A percentile compares a stretch with the other conserved stretches of the same genome.
Evolutionary conservation across 2,329 filamentous ascomycete genomes (phyloP).

Genomic region (Endothia cerciana): DNA sequence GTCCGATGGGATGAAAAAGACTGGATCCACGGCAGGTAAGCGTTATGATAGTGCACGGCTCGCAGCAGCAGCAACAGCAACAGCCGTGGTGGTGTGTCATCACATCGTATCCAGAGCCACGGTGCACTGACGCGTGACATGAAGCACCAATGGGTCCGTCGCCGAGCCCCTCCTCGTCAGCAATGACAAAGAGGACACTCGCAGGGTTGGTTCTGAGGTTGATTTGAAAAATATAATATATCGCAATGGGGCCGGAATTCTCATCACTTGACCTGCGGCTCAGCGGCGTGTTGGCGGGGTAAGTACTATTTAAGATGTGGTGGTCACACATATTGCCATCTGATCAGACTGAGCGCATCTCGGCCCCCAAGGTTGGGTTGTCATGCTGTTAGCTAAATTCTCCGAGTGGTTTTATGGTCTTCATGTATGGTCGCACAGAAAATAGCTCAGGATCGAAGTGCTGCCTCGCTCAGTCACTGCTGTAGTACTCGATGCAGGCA

Average conservation of each 20-base stretch:
- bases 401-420: slow-evolving; percentile 10
- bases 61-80: slow-evolving; percentile 14
- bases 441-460: neutral
- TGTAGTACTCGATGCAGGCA: slow-evolving; percentile 8
- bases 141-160: slow-evolving; percentile 9
- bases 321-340: slow-evolving; percentile 13
- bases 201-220: neutral
- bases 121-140: slow-evolving; percentile 13
- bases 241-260: neutral
- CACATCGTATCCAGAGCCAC: slow-evolving; percentile 14
- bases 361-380: slow-evolving; percentile 7
- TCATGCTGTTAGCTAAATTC: slow-evolving; percentile 10
- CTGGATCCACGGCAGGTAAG: neutral
- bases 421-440: neutral
- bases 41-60: slow-evolving; percentile 20
- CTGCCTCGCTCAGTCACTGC: slow-evolving; percentile 1
- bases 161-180: slow-evolving; percentile 8
- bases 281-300: slow-evolving; percentile 10
- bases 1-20: neutral
- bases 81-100: slow-evolving; percentile 2
- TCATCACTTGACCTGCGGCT: slow-evolving; percentile 10
- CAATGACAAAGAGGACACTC: slow-evolving; percentile 10
- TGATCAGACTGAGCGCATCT: slow-evolving; percentile 12
- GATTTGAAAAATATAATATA: neutral
- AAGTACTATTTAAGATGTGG: neutral